Conservation (phyloP, 495 filamentous ascomycete genomes). For the Aspergillus conjunctus region DNA sequence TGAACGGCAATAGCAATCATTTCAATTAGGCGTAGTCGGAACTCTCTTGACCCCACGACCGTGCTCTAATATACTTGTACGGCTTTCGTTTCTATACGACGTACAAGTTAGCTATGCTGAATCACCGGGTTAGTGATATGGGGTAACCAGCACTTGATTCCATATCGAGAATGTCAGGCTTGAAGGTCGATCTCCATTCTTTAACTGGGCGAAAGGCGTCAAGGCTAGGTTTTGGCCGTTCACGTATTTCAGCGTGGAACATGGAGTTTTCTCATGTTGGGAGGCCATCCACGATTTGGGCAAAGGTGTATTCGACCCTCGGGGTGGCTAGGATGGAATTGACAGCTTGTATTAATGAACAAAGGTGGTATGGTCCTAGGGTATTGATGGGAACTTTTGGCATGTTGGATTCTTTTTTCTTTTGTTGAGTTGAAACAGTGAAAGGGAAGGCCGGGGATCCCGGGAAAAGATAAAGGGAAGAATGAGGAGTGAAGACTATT, state of each 20-base stretch:
- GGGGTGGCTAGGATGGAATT: background rate
- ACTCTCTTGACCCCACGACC: background rate
- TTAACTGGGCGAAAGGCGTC: background rate
- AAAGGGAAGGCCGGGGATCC: too few relatives aligned
- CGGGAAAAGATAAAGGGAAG: too few relatives aligned
- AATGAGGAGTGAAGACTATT: too few relatives aligned
- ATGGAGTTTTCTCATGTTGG: background rate
- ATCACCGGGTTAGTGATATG: background rate
- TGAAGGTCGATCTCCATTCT: background rate
- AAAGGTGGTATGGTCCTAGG: background rate
- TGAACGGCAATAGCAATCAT: background rate
- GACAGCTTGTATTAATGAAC: background rate
- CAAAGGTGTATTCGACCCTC: background rate
- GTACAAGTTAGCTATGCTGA: background rate
- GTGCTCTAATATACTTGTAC: background rate
- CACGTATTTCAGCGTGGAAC: background rate
- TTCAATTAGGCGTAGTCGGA: background rate
- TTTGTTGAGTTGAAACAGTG: too few relatives aligned
- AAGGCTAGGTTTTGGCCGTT: background rate
- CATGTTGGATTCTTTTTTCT: too few relatives aligned
- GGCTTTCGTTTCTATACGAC: background rate
- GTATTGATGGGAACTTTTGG: background rate
- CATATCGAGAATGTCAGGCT: background rate
- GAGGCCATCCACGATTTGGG: background rate
- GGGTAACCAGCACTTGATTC: background rate